Evolutionary conservation across 164 flowering plant genomes (phyloP), one percentile per base, ranked within the genome.

Genomic region (Nymphaea colorata): DNA sequence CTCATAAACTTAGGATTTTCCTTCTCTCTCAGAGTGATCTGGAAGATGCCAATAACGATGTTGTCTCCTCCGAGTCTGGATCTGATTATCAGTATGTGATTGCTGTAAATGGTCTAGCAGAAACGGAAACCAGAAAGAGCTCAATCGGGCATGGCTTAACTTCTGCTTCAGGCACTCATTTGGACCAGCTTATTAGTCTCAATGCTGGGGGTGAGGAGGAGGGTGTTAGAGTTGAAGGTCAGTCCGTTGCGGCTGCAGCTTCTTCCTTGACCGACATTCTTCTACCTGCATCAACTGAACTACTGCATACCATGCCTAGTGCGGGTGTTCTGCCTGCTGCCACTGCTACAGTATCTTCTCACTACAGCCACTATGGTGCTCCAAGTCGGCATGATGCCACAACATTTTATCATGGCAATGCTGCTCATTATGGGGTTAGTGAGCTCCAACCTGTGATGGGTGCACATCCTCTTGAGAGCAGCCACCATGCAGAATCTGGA

Each of bases 51-150:
- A 83, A 86, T 68, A 76, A 78, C 69, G 81, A 82, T 70, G 62
- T 85, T 43, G 84, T 77, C 41, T 81, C 79, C 64, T 65, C 61
- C 14, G 96, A 86, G 17, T 86, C 80, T 66, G 85, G 81, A 75
- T 83, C 96, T 67, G 98, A 90, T 71, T 44, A 85, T 65, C 90
- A 85, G 41, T 93, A 86, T 77, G 86, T 93, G 44, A 89, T 89
- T 76, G 96, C 98, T 76, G 86, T 93, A 3, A 93, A 93, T 82
- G 85, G 98, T 12, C 78, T 92, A 84, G 57, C 15, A 8, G 98
- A 88, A 72, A 42, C 79, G 7, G 90, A 83, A 55, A 79, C 86
- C 57, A 83, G 80, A 70, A 81, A 68, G 64, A 83, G 76, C 73
- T 84, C 91, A 53, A 70, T 69, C 69, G 76, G 68, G 51, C 71